A percentile compares a stretch with the other conserved stretches of the same genome.
phyloP scores from a whole-genome alignment of 1,284 basidiomycete genomes.

The Pyrrhoderma lamaoense region DNA sequence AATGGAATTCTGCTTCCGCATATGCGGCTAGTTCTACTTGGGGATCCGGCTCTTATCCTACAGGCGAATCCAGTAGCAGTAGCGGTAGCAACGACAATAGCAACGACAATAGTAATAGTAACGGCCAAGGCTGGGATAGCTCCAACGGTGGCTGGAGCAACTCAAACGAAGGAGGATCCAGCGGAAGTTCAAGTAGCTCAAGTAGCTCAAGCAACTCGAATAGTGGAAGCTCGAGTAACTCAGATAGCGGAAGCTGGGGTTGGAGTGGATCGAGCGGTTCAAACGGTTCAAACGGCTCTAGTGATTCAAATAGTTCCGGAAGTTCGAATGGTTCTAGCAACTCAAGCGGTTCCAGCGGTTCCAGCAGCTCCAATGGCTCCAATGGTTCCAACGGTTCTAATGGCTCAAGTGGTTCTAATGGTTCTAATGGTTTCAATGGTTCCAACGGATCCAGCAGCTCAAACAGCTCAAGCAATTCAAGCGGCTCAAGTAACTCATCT shows the following conservation, averaged over 20 bases:
- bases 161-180: no score
- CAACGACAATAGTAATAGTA: no score
- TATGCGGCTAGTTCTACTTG: no score
- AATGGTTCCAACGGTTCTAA: background rate
- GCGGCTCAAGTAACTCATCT: background rate
- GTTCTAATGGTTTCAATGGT: background rate
- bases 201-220: background rate
- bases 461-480: background rate
- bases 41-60: no score
- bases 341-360: background rate
- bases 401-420: background rate
- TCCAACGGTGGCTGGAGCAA: no score
- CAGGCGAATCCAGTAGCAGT: no score
- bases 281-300: background rate
- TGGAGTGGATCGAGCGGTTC: background rate
- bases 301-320: background rate
- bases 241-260: background rate
- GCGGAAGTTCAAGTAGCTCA: background rate
- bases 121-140: no score
- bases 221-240: background rate
- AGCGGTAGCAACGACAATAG: no score
- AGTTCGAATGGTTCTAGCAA: background rate
- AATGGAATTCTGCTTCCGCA: no score
- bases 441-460: background rate
- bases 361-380: background rate